Conservation (phyloP, 2,329 filamentous ascomycete genomes). For the Dissoconium aciculare region DNA sequence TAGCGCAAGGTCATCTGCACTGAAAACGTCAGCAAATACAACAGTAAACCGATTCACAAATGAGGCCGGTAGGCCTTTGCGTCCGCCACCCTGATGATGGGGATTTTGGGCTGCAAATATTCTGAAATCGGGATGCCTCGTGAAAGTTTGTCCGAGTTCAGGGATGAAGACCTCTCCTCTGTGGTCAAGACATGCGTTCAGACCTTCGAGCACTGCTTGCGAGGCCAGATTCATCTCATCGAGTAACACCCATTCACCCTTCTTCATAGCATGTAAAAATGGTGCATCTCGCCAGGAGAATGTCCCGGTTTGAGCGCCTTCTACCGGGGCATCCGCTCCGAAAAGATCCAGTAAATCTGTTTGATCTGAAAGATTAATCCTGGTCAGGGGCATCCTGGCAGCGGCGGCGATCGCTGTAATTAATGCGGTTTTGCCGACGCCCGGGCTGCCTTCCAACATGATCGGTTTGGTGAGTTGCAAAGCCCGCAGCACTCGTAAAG, state of each 20-base stretch:
- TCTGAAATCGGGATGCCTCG: slow-evolving; percentile 75
- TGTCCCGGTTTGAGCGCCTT: slow-evolving; percentile 76
- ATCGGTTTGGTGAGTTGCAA: slow-evolving; percentile 83
- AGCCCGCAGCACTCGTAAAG: slow-evolving; percentile 78
- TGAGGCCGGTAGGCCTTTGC: slow-evolving; percentile 85
- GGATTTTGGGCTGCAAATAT: slow-evolving; percentile 96
- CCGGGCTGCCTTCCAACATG: slow-evolving; percentile 88
- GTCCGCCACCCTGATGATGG: slow-evolving; percentile 87
- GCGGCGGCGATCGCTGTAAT: slow-evolving; percentile 69
- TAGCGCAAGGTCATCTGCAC: slow-evolving; percentile 59
- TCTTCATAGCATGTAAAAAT: slow-evolving; percentile 92
- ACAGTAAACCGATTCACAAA: slow-evolving; percentile 98
- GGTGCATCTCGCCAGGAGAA: slow-evolving; percentile 95
- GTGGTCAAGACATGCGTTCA: slow-evolving; percentile 94
- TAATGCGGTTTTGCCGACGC: slow-evolving; percentile 92
- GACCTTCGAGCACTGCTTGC: slow-evolving; percentile 85
- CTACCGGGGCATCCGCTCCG: slow-evolving; percentile 86
- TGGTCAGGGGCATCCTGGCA: slow-evolving; percentile 66
- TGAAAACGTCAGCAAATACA: slow-evolving; percentile 88
- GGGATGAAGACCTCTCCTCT: slow-evolving; percentile 90
- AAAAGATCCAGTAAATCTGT: slow-evolving; percentile 97
- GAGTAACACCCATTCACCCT: slow-evolving; percentile 86
- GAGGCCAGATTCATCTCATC: slow-evolving; percentile 99
- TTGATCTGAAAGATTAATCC: slow-evolving; percentile 95
- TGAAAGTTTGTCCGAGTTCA: slow-evolving; percentile 87